Conservation (phyloP, 257 asterid genomes). For the Hygrophila difformis region DNA sequence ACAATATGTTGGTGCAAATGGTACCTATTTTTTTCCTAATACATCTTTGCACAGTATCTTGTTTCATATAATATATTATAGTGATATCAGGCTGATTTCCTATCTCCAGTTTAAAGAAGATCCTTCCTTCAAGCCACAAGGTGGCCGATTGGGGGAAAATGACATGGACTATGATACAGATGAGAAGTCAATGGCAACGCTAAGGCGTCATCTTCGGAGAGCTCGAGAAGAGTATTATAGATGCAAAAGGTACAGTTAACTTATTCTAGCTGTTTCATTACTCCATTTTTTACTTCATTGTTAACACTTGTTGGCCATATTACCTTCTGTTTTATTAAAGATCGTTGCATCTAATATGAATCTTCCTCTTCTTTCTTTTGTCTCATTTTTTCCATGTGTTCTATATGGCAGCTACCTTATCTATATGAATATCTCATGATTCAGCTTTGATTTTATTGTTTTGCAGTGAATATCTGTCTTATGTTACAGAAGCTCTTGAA, state of each 20-base stretch:
- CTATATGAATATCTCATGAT: neutral
- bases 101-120: conserved; percentile 70
- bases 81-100: conserved; percentile 18
- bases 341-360: no score
- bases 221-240: conserved; percentile 97
- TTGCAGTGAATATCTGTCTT: conserved; percentile 87
- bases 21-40: conserved; percentile 35
- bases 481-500: conserved; percentile 93
- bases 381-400: neutral
- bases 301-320: no score
- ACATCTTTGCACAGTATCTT: conserved; percentile 13
- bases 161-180: no score
- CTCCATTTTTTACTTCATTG: neutral
- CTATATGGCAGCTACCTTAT: neutral
- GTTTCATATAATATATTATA: conserved; percentile 14
- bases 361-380: no score
- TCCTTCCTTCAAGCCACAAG: conserved; percentile 98
- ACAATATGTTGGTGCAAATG: conserved; percentile 84
- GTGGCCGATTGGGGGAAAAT: conserved; percentile 92
- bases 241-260: conserved; percentile 64
- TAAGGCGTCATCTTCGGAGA: conserved; percentile 83
- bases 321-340: no score
- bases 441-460: conserved; percentile 7
- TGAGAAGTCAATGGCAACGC: conserved; percentile 97
- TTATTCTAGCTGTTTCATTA: conserved; percentile 15